Base-by-base conservation (phyloP, 2,329 filamentous ascomycete genomes). In the Beauveria rudraprayagi region DNA sequence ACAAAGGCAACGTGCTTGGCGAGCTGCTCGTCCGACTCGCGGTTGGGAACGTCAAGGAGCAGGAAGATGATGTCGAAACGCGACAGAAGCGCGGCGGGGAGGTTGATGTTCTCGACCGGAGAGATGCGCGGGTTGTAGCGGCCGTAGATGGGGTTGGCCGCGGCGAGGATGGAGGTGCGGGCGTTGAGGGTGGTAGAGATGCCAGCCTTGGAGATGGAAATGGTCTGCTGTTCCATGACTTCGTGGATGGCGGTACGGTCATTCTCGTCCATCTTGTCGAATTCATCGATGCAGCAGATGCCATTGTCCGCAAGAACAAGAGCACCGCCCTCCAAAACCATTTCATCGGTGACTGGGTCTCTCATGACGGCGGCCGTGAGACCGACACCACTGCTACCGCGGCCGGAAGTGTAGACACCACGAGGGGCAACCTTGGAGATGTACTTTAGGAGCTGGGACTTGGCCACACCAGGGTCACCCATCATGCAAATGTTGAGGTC, bases 401-500 rank as follows among this genome's bases (percentile, higher is more conserved):
- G 88, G 64, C 89, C 89, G 4, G 89, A 90, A 5, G 89, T 92
- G 76, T 92, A 92, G 14, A 92, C 88, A 68, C 92, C 92, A 65
- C 94, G 90, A 64, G 94, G 94, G 1, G 94, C 93, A 34, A 99
- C 94, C 78, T 99, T 97, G 66, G 92, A 91, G 72, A 99, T 97
- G 74, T 99, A 99, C 77, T 97, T 97, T 66, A 99, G 83, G 66
- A 99, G 79, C 78, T 99, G 94, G 43, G 94, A 99, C 78, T 99
- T 99, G 78, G 94, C 94, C 71, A 99, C 94, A 91, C 94, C 94
- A 72, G 94, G 94, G 71, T 99, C 94, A 82, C 94, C 94, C 94
- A 99, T 99, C 70, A 99, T 78, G 74, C 94, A 97, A 65, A 99
- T 88, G 77, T 99, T 99, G 80, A 99, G 96, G 71, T 99, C 94